Evolutionary conservation across 2,329 filamentous ascomycete genomes (phyloP), one percentile per base, ranked within the genome.

Genomic region (Penicillium brasilianum): DNA sequence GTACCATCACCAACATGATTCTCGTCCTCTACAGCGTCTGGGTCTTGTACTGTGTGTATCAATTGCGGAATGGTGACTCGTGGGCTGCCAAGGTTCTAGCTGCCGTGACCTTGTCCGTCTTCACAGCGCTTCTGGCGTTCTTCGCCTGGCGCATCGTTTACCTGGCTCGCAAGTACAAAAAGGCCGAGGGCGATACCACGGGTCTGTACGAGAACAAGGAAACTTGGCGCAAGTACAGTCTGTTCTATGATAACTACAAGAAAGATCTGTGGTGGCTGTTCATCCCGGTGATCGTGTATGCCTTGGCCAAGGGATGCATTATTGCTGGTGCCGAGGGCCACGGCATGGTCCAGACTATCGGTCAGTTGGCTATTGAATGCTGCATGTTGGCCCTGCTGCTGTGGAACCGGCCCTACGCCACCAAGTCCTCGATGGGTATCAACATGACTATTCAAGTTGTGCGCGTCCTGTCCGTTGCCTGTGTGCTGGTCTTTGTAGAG

Each of bases 261-360:
- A 92, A 91, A 78, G 87, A 89, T 69, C 97, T 94, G 82, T 99
- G 95, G 95, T 98, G 94, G 94, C 80, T 97, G 25, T 98, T 99
- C 74, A 85, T 98, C 14, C 95, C 95, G 0, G 83, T 86, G 63
- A 97, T 98, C 72, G 63, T 93, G 65, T 98, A 98, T 82, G 90
- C 93, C 82, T 93, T 97, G 73, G 89, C 88, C 74, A 95, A 95
- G 80, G 93, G 94, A 57, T 90, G 88, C 63, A 87, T 94, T 60
- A 88, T 98, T 66, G 94, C 94, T 14, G 91, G 87, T 32, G 92
- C 87, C 46, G 90, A 97, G 72, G 93, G 93, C 13, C 88, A 96
- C 73, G 95, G 93, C 52, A 85, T 96, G 76, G 80, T 85, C 6
- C 95, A 99, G 80, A 89, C 90, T 10, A 84, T 88, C 61, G 89